Evolutionary conservation across 192 early-diverging fungal genomes (phyloP), one percentile per base, ranked within the genome.

Genomic region (Phycomyces blakesleeanus): DNA sequence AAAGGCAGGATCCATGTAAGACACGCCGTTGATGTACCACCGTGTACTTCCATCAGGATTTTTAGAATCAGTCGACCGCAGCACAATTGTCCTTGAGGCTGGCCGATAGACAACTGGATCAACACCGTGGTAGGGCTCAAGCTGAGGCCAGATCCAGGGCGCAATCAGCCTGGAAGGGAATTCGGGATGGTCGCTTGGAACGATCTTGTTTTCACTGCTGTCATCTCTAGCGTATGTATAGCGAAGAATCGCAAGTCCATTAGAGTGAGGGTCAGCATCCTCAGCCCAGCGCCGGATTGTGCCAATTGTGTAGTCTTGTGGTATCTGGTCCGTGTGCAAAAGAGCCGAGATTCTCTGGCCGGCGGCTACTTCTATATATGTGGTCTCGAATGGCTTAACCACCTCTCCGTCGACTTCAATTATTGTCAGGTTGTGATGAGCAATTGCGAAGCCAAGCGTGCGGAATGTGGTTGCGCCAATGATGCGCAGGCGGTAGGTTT

Each of bases 321-420:
- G 38, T 0, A 11, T 9, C 50, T 78, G 71, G 42, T 75, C 34
- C 0, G 79, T 61, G 21, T 67, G 64, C 14, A 81, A 37, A 2
- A 81, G 39, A 3, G 82, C 79, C 3, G 82, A 83, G 47, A 79
- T 81, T 57, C 82, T 47, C 54, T 83, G 80, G 10, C 74, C 76
- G 24, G 80, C 52, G 42, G 75, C 68, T 3, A 83, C 51, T 22
- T 75, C 59, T 12, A 83, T 16, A n/a, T 40, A 49, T 26, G 77
- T 53, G 1, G 74, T 67, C 4, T 40, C 40, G 51, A 73, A 71
- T 0, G 80, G 81, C 24, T 83, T 61, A 0, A 76, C 68, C 4
- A 53, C 8, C 10, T 76, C 65, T 14, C 82, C 82, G 60, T 83
- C 82, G 6, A 78, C 77, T 52, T 83, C 82, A 44, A 83, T 73